A percentile compares a stretch with the other conserved stretches of the same genome.
These are phyloP conservation scores for Geranomyces michiganensis DNA, from an alignment of 192 early-diverging fungal genomes.

Conservation along the genomic window DNA sequence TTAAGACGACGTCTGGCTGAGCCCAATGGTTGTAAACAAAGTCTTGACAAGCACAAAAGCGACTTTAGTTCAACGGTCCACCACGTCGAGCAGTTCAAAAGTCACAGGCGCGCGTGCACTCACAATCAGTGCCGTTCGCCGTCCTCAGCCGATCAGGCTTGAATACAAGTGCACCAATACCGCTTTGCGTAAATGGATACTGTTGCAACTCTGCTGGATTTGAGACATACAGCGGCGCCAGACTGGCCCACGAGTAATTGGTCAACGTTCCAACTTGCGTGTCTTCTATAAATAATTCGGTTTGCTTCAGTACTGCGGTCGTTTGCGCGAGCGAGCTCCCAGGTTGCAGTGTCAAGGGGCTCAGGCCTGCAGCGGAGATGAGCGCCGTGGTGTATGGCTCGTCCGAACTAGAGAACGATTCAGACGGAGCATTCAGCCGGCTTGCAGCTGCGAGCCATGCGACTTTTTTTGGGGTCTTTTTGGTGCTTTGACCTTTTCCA, in stretches of 20 bases:
- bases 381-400: slow-evolving; percentile 9
- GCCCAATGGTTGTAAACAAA: slow-evolving; percentile 11
- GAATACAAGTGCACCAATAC: slow-evolving; percentile 1
- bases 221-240: background rate
- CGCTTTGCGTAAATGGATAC: slow-evolving; percentile 1
- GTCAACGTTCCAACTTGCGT: background rate
- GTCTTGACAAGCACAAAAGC: no score
- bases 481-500: background rate
- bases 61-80: no score
- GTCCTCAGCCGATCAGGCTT: slow-evolving; percentile 16
- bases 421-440: background rate
- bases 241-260: background rate
- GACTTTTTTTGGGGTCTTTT: background rate
- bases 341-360: background rate
- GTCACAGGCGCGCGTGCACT: background rate
- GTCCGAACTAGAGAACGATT: background rate
- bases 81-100: no score
- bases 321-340: background rate
- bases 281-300: slow-evolving; percentile 22
- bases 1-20: slow-evolving; percentile 20
- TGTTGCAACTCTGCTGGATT: background rate
- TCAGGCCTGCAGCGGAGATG: slow-evolving; percentile 19
- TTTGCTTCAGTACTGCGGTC: background rate
- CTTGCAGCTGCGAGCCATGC: slow-evolving; percentile 3
- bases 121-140: slow-evolving; percentile 2